phyloP scores from a whole-genome alignment of 371 early-diverging fungal genomes.

The Circinella minor region DNA sequence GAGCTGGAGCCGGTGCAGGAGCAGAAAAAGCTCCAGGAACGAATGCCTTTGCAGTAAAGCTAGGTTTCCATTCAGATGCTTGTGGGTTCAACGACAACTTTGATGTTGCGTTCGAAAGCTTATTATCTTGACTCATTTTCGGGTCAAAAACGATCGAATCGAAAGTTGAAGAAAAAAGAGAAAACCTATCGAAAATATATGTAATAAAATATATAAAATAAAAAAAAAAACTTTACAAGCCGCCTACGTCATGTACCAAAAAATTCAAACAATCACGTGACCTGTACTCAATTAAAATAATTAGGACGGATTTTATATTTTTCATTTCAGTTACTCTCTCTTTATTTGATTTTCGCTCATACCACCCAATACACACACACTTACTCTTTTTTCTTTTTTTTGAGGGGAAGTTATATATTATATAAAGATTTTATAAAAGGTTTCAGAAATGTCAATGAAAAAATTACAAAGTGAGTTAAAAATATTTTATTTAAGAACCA shows the following conservation, averaged over 20 bases:
- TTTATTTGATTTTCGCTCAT: not conserved
- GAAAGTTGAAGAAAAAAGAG: not conserved
- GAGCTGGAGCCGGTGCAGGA: slow-evolving; percentile 21
- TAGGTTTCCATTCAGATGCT: slow-evolving; percentile 42
- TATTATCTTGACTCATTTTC: slow-evolving; percentile 28
- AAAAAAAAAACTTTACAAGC: not conserved
- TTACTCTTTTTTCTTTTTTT: not conserved
- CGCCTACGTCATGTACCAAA: not conserved
- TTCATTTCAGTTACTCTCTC: not conserved
- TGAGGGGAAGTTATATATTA: not conserved
- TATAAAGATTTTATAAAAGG: not conserved
- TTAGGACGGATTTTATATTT: no score
- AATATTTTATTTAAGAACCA: not conserved
- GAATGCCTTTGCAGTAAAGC: slow-evolving; percentile 33
- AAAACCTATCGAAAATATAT: not conserved
- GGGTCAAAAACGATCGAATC: not conserved
- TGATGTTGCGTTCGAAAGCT: slow-evolving; percentile 29
- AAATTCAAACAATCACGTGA: not conserved
- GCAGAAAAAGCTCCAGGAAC: slow-evolving; percentile 29
- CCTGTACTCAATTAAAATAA: no score
- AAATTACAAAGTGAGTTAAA: slow-evolving; percentile 43
- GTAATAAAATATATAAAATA: not conserved
- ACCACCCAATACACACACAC: not conserved
- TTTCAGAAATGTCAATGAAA: slow-evolving; percentile 36
- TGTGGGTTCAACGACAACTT: slow-evolving; percentile 39